These are phyloP conservation scores for Pleurotus citrinopileatus DNA, from an alignment of 768 basidiomycete species.

Conservation along the genomic window DNA sequence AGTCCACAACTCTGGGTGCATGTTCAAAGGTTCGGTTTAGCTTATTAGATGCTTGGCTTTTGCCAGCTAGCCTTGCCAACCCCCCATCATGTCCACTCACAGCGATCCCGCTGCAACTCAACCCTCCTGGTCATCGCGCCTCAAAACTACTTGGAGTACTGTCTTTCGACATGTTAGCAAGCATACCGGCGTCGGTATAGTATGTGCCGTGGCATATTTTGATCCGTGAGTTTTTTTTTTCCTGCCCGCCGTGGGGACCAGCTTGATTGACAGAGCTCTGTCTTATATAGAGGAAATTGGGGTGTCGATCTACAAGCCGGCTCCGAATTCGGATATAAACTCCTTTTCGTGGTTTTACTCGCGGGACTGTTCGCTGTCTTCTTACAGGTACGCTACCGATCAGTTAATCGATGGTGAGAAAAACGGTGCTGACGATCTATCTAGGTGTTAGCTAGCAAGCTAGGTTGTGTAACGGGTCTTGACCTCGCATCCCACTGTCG, in stretches of 20 bases:
- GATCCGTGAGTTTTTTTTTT: conserved; percentile 60
- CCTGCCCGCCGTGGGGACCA: background rate
- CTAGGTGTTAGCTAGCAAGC: conserved; percentile 44
- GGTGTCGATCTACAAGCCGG: conserved; percentile 90
- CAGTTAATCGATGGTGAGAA: background rate
- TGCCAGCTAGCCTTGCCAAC: conserved; percentile 2
- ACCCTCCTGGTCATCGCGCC: conserved; percentile 14
- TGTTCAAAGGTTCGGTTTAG: conserved; percentile 11
- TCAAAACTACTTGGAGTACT: conserved; percentile 28
- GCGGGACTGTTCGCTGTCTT: conserved; percentile 81
- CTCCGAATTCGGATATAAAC: conserved; percentile 77
- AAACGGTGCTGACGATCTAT: background rate
- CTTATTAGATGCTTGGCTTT: conserved; percentile 1
- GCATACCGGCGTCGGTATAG: conserved; percentile 81
- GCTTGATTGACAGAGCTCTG: background rate
- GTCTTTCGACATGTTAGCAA: conserved; percentile 51
- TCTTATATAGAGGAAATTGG: conserved; percentile 73
- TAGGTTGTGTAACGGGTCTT: conserved; percentile 82
- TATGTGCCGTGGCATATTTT: conserved; percentile 87
- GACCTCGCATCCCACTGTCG: conserved; percentile 59
- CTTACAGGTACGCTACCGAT: conserved; percentile 55
- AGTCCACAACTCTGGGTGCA: conserved; percentile 3
- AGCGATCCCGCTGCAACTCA: background rate
- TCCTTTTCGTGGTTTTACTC: conserved; percentile 83
- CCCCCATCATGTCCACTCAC: conserved; percentile 15